Evolutionary conservation across 768 basidiomycete genomes (phyloP).

Genomic region (Pleurotus tuber-regium): DNA sequence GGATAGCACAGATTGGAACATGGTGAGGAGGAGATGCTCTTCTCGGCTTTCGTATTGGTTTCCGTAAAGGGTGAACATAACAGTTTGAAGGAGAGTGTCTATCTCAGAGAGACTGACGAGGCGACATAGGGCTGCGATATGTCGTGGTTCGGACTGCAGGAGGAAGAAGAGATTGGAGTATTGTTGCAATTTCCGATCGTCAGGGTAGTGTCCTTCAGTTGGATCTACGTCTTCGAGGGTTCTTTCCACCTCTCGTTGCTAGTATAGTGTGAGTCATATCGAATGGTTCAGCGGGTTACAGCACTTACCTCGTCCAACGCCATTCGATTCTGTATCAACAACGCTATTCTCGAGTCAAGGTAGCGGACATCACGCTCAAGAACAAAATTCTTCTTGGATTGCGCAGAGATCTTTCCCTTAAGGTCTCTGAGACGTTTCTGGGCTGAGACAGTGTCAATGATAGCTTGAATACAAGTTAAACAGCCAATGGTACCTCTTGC

Average conservation of each 20-base stretch:
- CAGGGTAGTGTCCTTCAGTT: constrained; percentile 88
- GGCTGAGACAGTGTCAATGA: constrained; percentile 44
- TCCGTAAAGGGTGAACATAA: constrained; percentile 99
- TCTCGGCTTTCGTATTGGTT: constrained; percentile 99
- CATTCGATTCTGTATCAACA: constrained; percentile 98
- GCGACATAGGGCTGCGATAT: constrained; percentile 94
- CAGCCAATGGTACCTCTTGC: constrained; percentile 70
- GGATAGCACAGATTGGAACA: constrained; percentile 98
- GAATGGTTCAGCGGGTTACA: no score
- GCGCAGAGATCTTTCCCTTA: constrained; percentile 95
- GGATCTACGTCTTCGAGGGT: constrained; percentile 96
- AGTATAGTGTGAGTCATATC: no score
- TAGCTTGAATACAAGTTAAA: constrained; percentile 6
- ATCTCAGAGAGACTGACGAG: constrained; percentile 96
- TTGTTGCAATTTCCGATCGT: constrained; percentile 91
- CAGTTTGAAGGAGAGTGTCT: constrained; percentile 97
- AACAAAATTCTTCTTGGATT: constrained; percentile 99
- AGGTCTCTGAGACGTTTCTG: constrained; percentile 96
- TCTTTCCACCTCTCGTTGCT: constrained; percentile 95
- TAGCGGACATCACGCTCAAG: constrained; percentile 98
- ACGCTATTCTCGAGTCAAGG: constrained; percentile 93
- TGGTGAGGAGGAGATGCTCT: constrained; percentile 96
- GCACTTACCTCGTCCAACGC: constrained; percentile 86
- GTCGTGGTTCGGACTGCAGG: constrained; percentile 95
- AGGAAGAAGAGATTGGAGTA: constrained; percentile 99